Evolutionary conservation across 371 early-diverging fungal species (phyloP), one percentile per base, ranked within the genome.

Genomic region (Mortierella sp.): DNA sequence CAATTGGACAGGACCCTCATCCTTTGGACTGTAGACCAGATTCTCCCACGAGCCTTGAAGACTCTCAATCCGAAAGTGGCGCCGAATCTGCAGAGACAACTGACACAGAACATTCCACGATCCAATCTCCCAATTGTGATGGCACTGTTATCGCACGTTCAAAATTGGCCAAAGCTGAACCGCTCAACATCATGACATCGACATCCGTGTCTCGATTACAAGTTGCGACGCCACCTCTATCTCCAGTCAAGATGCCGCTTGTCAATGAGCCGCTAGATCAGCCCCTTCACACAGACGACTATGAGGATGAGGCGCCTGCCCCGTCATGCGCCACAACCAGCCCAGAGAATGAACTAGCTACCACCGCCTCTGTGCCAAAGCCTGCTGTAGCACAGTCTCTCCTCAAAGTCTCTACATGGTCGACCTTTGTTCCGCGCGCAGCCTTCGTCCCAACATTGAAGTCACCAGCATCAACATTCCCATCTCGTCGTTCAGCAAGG

Each of bases 61-160:
- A 74, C 55, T 74, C 74, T 12, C 67, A 67, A 21, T 74, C 74
- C 2, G 74, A 74, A n/a, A 67, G 68, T 24, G 57, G 74, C 2
- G 41, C 40, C 25, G 74, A 74, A 22, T 41, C 41, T 54, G 19
- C 34, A 3, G 72, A 66, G 29, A 49, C 61, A 2, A 10, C 53
- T 14, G 58, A 51, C 28, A 51, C 61, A 16, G 53, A 55, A 19
- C 57, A 52, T 24, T 50, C 61, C 21, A 43, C 43, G 39, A n/a
- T 47, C 21, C 45, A 57, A 28, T 64, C 64, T 29, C 46, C 55
- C 29, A 45, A 34, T 19, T 50, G 16, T 13, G 46, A 14, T 37
- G 51, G 10, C 8, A 19, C 47, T 17, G 27, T 16, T 34, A 19
- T 28, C 47, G 47, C 40, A 16, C 37, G 53, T 54, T 39, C 69